These are phyloP conservation scores for Paraphaeosphaeria sporulosa DNA, from an alignment of 2,329 filamentous ascomycete species.

Conservation along the genomic window DNA sequence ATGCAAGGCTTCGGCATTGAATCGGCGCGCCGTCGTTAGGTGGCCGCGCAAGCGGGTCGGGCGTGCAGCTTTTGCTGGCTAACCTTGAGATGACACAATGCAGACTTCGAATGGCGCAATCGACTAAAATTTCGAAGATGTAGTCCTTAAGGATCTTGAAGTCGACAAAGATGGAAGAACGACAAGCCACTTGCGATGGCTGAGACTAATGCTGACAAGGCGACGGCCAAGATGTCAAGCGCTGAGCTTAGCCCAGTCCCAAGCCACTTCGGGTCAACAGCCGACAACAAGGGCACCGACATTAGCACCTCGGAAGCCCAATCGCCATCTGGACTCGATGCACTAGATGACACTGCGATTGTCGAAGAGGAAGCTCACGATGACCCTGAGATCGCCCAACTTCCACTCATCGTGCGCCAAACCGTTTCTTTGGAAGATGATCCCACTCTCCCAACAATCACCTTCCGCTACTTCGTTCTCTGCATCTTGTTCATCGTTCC, in stretches of 20 bases:
- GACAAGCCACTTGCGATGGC: not conserved
- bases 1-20: not conserved
- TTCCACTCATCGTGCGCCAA: constrained; percentile 64
- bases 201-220: not conserved
- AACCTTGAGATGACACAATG: not conserved
- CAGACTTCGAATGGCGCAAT: not conserved
- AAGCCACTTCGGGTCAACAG: not conserved
- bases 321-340: not conserved
- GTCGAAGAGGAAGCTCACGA: not conserved
- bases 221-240: not conserved
- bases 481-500: constrained; percentile 64
- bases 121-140: not conserved
- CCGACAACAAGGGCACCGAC: not conserved
- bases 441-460: constrained; percentile 62
- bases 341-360: not conserved
- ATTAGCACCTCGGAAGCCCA: not conserved
- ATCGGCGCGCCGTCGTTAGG: not conserved
- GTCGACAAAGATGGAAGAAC: not conserved
- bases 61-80: not conserved
- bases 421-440: constrained; percentile 67
- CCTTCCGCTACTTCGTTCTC: constrained; percentile 67
- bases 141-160: not conserved
- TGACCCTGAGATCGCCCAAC: constrained; percentile 35
- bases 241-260: not conserved
- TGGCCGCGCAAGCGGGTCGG: not conserved